Evolutionary conservation across 2,329 filamentous ascomycete genomes (phyloP), one percentile per base, ranked within the genome.

Genomic region (Pseudopyricularia cyperi): DNA sequence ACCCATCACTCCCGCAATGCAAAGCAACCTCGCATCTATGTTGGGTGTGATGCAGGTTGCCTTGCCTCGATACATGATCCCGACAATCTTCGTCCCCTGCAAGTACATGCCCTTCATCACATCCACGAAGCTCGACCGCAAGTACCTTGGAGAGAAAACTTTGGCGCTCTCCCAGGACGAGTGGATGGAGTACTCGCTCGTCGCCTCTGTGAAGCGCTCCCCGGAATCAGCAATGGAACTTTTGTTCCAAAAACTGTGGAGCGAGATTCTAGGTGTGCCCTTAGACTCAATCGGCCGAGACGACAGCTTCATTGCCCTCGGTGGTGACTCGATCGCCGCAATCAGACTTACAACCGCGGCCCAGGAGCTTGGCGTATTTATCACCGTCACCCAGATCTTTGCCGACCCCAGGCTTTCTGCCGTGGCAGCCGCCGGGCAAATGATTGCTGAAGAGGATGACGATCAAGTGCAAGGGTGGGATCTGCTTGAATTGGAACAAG

Each of bases 341-440:
- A 73, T 72, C 60, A 72, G 69, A 46, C 59, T 79, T 1, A 72
- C 76, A 0, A 68, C 73, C 44, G 63, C 56, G 17, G 50, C 57
- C 46, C 63, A 62, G 46, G 52, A 53, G 30, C 26, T 48, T 8
- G 57, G 56, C 17, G 19, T 48, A 26, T n/a, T 17, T 8, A 3
- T 48, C 15, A 48, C 4, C 32, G 28, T 48, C 11, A 7, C 7
- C 46, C 24, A 48, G 17, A 48, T 48, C 12, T 32, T 48, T 24
- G 34, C 15, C 15, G 34, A 37, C 14, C 34, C 34, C 34, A 37
- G 34, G 17, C 34, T 37, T 12, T 12, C 34, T 37, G 34, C 34
- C 3, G 34, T 37, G 34, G 34, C 34, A 17, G 17, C 34, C 17
- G 34, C 34, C 34, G 34, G 15, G 8, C 34, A 37, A n/a, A 14